Conservation (phyloP, 31 red algal species). For the Asparagopsis taxiformis region DNA sequence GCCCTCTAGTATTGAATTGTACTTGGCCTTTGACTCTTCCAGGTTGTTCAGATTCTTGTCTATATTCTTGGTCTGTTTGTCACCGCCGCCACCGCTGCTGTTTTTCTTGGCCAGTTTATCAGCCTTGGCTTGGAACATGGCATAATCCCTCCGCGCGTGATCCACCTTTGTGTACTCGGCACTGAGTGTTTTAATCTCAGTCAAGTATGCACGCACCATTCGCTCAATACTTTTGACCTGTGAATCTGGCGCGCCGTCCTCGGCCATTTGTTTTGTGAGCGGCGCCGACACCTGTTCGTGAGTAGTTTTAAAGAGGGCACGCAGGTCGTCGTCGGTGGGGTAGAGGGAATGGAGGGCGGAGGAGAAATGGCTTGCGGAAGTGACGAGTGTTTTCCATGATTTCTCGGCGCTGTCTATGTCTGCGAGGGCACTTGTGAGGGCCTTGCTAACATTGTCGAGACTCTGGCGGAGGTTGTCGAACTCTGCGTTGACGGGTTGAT, state of each 20-base stretch:
- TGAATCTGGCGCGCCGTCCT: conserved; percentile 13
- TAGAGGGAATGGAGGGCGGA: conserved; percentile 46
- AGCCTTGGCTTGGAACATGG: conserved; percentile 67
- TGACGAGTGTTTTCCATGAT: conserved; percentile 42
- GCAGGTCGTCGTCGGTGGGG: conserved; percentile 50
- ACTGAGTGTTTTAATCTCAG: conserved; percentile 54
- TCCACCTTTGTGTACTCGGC: conserved; percentile 52
- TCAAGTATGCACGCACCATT: conserved; percentile 57
- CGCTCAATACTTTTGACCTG: conserved; percentile 48
- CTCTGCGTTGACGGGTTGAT: conserved; percentile 69
- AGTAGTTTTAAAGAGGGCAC: conserved; percentile 52
- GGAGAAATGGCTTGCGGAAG: conserved; percentile 50
- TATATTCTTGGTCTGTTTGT: conserved; percentile 34
- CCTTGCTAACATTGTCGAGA: conserved; percentile 57
- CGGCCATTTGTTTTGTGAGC: conserved; percentile 39
- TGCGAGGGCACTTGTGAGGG: conserved; percentile 32
- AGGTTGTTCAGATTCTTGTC: conserved; percentile 52
- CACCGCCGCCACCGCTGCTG: conserved; percentile 15
- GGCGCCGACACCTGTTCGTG: conserved; percentile 29
- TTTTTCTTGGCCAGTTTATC: conserved; percentile 63
- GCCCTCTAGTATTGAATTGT: conserved; percentile 54
- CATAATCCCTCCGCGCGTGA: conserved; percentile 48
- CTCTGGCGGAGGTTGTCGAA: conserved; percentile 50
- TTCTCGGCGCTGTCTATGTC: conserved; percentile 56
- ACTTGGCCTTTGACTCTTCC: conserved; percentile 60